Conservation (phyloP, 2,329 filamentous ascomycete species). For the Neurospora crassa region DNA sequence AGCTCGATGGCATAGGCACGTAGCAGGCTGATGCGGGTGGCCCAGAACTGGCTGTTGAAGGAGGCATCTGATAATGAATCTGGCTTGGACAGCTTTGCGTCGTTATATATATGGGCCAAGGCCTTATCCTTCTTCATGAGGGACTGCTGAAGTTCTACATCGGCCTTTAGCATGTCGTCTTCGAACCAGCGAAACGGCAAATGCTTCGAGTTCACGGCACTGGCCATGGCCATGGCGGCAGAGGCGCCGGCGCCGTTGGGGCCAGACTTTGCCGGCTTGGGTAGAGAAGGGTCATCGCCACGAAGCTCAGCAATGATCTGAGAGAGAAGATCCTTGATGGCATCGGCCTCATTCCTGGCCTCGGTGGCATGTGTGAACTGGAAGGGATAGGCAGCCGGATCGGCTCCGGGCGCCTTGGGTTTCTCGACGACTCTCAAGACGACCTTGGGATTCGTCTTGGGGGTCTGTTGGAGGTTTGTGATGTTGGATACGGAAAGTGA, state of each 20-base stretch:
- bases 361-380: slow-evolving; percentile 72
- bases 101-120: slow-evolving; percentile 77
- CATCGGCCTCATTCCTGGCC: slow-evolving; percentile 75
- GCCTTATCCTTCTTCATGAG: slow-evolving; percentile 71
- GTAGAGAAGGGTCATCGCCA: slow-evolving; percentile 39
- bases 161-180: slow-evolving; percentile 64
- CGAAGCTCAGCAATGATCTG: slow-evolving; percentile 65
- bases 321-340: slow-evolving; percentile 73
- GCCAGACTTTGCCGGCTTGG: slow-evolving; percentile 32
- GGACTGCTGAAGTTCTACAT: slow-evolving; percentile 78
- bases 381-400: slow-evolving; percentile 70
- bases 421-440: slow-evolving; percentile 89
- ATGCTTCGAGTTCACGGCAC: slow-evolving; percentile 46
- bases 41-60: slow-evolving; percentile 93
- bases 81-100: slow-evolving; percentile 73
- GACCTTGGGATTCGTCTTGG: slow-evolving; percentile 76
- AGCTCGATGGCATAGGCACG: slow-evolving; percentile 85
- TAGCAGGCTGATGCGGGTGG: slow-evolving; percentile 73
- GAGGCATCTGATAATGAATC: slow-evolving; percentile 70
- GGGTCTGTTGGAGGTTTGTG: slow-evolving; percentile 91
- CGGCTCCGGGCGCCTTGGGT: slow-evolving; percentile 39
- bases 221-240: slow-evolving; percentile 69
- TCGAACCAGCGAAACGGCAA: slow-evolving; percentile 61
- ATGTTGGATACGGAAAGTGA: slow-evolving; percentile 67
- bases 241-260: slow-evolving; percentile 33